Conservation (phyloP, 192 early-diverging fungal species). For the Coemansia sp. region DNA sequence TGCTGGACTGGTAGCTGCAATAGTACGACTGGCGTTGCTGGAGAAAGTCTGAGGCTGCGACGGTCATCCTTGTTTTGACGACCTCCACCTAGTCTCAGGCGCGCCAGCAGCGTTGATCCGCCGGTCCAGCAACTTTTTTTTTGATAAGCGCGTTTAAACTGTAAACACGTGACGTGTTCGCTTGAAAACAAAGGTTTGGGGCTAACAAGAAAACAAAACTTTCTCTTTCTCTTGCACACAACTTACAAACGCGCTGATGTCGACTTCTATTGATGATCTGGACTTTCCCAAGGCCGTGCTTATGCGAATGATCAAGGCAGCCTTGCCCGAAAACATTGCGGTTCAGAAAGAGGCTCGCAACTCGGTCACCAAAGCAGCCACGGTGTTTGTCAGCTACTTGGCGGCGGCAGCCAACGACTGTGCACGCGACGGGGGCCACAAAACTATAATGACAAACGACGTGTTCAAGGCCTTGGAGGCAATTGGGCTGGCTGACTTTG, state of each 20-base stretch:
- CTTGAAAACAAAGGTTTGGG: too few species aligned
- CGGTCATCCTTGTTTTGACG: too few species aligned
- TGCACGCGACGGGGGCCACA: conserved; percentile 38
- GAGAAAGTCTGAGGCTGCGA: too few species aligned
- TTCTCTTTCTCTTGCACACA: background rate
- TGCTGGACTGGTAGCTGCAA: too few species aligned
- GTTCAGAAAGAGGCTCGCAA: conserved; percentile 46
- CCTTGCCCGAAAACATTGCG: conserved; percentile 41
- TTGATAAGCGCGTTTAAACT: too few species aligned
- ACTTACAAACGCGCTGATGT: too few species aligned
- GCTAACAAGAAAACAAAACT: too few species aligned
- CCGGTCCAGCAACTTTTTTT: too few species aligned
- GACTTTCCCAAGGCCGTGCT: conserved; percentile 48
- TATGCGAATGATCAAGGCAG: conserved; percentile 34
- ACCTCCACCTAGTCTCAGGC: too few species aligned
- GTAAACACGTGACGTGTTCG: too few species aligned
- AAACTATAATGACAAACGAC: conserved; percentile 41
- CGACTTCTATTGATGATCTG: conserved; percentile 33
- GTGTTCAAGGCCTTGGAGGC: conserved; percentile 43
- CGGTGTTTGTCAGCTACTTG: conserved; percentile 47
- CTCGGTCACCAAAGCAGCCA: conserved; percentile 27
- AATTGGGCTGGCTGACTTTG: conserved; percentile 37
- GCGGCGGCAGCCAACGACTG: conserved; percentile 50
- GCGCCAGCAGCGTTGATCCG: too few species aligned
- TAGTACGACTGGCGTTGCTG: too few species aligned